A percentile compares a stretch with the other conserved stretches of the same genome.
Evolutionary conservation across 2,329 filamentous ascomycete species (phyloP).

Genomic region (Arthroderma sp.): DNA sequence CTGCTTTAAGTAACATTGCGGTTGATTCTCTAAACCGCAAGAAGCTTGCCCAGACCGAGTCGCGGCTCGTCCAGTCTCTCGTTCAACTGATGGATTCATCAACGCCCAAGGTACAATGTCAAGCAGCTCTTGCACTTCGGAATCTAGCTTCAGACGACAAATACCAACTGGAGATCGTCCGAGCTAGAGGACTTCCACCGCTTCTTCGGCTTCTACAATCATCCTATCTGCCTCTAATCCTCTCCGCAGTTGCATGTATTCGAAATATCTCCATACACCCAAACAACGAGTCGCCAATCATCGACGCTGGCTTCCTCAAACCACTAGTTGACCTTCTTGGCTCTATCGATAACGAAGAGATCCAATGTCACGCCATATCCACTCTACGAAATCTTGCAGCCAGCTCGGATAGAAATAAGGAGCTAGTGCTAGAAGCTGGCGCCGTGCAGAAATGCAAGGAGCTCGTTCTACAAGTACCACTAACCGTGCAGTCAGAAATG

Average conservation of each 20-base stretch:
- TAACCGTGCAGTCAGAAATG: constrained; percentile 97
- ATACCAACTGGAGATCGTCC: constrained; percentile 95
- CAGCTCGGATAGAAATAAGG: constrained; percentile 95
- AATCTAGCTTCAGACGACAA: constrained; percentile 97
- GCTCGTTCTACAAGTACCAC: constrained; percentile 78
- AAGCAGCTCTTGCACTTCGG: constrained; percentile 83
- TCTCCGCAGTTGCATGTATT: constrained; percentile 95
- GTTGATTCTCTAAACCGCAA: constrained; percentile 86
- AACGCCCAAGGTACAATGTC: constrained; percentile 94
- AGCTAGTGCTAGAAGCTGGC: constrained; percentile 88
- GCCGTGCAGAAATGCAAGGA: constrained; percentile 99
- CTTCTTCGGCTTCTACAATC: constrained; percentile 85
- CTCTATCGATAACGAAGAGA: constrained; percentile 95
- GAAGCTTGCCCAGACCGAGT: constrained; percentile 80
- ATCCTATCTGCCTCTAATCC: constrained; percentile 86
- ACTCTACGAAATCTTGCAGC: constrained; percentile 90
- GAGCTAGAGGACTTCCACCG: constrained; percentile 70
- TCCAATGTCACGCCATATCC: constrained; percentile 96
- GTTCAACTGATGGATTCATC: constrained; percentile 96
- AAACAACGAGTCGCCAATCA: constrained; percentile 94
- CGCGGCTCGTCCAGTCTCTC: constrained; percentile 80
- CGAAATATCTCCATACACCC: constrained; percentile 98
- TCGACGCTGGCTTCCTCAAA: constrained; percentile 90
- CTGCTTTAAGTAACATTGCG: constrained; percentile 94
- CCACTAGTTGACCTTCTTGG: constrained; percentile 87